Evolutionary conservation across 2,329 filamentous ascomycete species (phyloP).

Genomic region (Arthroderma sp.): DNA sequence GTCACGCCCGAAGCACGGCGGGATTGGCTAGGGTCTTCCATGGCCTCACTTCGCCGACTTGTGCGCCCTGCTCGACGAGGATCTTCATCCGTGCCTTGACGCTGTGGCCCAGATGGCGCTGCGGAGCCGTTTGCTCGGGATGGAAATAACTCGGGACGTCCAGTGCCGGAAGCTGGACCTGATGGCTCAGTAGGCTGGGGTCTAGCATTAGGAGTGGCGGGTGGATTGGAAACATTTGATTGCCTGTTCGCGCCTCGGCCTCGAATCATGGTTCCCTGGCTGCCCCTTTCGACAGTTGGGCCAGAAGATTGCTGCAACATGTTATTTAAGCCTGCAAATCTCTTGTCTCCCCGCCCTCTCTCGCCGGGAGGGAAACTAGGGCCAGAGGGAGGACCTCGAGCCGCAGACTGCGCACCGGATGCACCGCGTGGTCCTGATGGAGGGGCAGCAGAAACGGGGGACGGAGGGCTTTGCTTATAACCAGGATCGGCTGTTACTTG

Average conservation of each 20-base stretch:
- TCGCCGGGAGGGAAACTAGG: constrained; percentile 22
- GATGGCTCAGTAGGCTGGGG: constrained; percentile 20
- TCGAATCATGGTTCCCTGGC: constrained; percentile 24
- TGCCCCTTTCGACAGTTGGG: constrained; percentile 20
- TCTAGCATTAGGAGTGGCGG: constrained; percentile 21
- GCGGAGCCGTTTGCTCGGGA: constrained; percentile 15
- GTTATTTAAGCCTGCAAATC: constrained; percentile 34
- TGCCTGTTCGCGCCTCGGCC: constrained; percentile 29
- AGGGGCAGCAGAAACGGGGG: constrained; percentile 18
- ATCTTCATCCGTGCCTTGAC: constrained; percentile 17
- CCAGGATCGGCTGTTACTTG: constrained; percentile 15
- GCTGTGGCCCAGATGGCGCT: constrained; percentile 10
- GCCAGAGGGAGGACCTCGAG: constrained; percentile 25
- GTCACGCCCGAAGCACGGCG: constrained; percentile 17
- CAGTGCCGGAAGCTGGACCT: constrained; percentile 13
- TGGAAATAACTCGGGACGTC: constrained; percentile 22
- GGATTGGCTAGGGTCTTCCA: constrained; percentile 24
- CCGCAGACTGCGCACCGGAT: constrained; percentile 23
- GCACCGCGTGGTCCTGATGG: constrained; percentile 30
- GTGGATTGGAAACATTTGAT: constrained; percentile 16
- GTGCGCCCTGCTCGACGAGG: constrained; percentile 16
- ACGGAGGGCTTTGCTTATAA: constrained; percentile 7
- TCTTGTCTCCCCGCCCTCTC: constrained; percentile 32
- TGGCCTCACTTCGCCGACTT: constrained; percentile 21
- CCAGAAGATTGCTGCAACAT: constrained; percentile 33